phyloP scores from a whole-genome alignment of 2,329 filamentous ascomycete species.

The Gnomoniopsis sp. region DNA sequence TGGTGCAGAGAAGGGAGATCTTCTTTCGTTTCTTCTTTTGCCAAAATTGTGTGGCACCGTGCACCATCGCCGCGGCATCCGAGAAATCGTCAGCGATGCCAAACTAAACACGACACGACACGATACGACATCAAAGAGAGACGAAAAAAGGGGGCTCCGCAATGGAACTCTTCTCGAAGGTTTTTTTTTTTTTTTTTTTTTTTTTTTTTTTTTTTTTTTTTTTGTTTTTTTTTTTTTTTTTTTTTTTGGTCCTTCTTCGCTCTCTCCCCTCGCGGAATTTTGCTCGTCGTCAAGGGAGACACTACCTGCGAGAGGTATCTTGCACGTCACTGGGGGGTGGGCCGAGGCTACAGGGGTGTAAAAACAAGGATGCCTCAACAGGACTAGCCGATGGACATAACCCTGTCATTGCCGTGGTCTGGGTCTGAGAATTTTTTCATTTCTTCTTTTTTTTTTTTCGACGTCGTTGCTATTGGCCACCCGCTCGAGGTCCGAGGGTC shows the following conservation, averaged over 20 bases:
- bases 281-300: not conserved
- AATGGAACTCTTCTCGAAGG: not conserved
- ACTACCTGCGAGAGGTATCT: not conserved
- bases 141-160: not conserved
- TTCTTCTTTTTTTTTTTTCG: not conserved
- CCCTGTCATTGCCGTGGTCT: not conserved
- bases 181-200: not conserved
- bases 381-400: conserved; percentile 2
- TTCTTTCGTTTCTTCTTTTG: not conserved
- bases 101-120: not conserved
- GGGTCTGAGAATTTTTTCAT: conserved; percentile 1
- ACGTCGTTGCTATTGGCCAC: not conserved
- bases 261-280: no score
- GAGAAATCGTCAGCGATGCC: not conserved
- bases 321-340: not conserved
- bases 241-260: not conserved
- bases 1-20: no score
- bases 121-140: not conserved
- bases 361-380: not conserved
- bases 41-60: not conserved
- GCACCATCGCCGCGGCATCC: not conserved
- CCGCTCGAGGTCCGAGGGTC: no score
- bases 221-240: not conserved
- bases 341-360: not conserved
- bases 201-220: not conserved